Base-by-base conservation (phyloP, 1,284 basidiomycete species). In the Papiliotrema nemorosa region DNA sequence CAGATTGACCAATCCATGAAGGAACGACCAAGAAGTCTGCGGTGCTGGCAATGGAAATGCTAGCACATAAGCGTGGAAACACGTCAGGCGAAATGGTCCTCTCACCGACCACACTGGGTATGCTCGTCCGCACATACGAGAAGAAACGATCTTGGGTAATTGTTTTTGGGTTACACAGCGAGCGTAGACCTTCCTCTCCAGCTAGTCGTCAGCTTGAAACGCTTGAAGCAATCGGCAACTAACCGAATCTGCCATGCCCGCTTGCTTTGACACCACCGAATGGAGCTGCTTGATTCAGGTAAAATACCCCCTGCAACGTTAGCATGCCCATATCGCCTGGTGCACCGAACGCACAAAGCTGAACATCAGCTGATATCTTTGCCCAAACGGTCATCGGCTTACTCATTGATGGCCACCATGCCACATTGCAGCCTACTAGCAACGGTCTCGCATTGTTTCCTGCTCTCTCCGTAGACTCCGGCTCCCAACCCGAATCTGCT, bases 401-500 rank as follows among this genome's bases (percentile, higher is more conserved):
- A 96, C 74, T 94, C 91, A 65, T 97, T 97, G 63, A 97, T 81
- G 33, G 92, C 87, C 9, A 97, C 92, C 94, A 98, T 97, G 35
- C 94, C 94, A 59, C 90, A 92, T 52, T 93, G 82, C 42, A 97
- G 75, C 44, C 78, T 75, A 50, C 83, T 81, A 16, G 91, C 90
- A 12, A 97, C 85, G 47, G 84, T 78, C 47, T 86, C 61, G 66
- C 90, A 92, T 40, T 87, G 77, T 26, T 79, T 78, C 65, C 86
- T 83, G 64, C 86, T 82, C 12, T 84, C 84, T 9, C 93, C 93
- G 68, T 93, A 97, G n/a, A 98, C 89, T 51, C 88, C 88, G 1
- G 90, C 90, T 39, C 93, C 94, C n/a, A 98, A 82, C 16, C 88
- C 94, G 71, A 89, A 97, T 29, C 82, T 79, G 1, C 89, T 90